Conservation (phyloP, 2,329 filamentous ascomycete genomes). For the Lecanicillium sp. region DNA sequence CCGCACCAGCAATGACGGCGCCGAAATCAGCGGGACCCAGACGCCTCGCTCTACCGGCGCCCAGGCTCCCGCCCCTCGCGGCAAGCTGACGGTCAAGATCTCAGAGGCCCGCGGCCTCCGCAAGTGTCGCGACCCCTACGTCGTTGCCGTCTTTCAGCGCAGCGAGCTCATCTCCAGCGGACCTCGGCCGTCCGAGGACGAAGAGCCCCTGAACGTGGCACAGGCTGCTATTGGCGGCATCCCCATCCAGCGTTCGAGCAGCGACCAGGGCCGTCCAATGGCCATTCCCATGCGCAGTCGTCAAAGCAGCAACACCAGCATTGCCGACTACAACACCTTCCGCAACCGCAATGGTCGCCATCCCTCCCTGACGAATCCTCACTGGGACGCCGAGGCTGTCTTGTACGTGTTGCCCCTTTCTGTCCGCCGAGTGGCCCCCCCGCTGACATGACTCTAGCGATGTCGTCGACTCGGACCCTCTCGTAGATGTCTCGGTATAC, state of each 20-base stretch:
- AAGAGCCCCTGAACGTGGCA: conserved; percentile 42
- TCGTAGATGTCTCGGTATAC: conserved; percentile 91
- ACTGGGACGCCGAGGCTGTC: conserved; percentile 90
- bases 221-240: conserved; percentile 50
- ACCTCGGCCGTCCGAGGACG: conserved; percentile 59
- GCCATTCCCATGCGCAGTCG: conserved; percentile 95
- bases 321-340: conserved; percentile 57
- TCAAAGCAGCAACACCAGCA: conserved; percentile 91
- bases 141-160: conserved; percentile 93
- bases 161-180: conserved; percentile 93
- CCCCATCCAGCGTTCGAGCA: conserved; percentile 63
- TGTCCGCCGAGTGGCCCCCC: background rate
- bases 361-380: conserved; percentile 67
- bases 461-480: conserved; percentile 83
- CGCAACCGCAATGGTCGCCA: conserved; percentile 51
- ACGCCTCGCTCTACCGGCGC: conserved; percentile 49
- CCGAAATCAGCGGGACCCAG: conserved; percentile 45
- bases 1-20: conserved; percentile 35
- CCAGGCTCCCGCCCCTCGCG: conserved; percentile 67
- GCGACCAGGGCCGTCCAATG: conserved; percentile 77
- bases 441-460: conserved; percentile 54
- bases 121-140: conserved; percentile 83
- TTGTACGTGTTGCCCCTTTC: conserved; percentile 63
- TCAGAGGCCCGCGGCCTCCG: conserved; percentile 76
- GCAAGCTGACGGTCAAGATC: conserved; percentile 86